Evolutionary conservation across 2,329 filamentous ascomycete genomes (phyloP), one percentile per base, ranked within the genome.

Genomic region (Aspergillus puulaauensis): DNA sequence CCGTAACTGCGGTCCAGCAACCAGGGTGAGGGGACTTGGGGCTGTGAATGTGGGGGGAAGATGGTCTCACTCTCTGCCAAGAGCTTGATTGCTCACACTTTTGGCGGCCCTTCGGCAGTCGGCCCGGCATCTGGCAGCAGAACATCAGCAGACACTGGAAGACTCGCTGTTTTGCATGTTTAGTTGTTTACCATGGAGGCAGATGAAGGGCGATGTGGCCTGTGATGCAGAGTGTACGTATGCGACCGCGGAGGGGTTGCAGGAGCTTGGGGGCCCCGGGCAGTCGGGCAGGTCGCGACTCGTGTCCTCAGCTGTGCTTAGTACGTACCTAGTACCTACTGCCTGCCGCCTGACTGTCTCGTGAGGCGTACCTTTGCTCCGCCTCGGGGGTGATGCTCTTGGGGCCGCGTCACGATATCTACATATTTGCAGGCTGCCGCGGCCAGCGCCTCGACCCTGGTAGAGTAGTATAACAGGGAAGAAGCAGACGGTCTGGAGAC

Each of bases 101-200:
- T 39, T 31, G 19, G 12, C 21, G 31, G 2, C 39, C 48, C 24
- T 46, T 47, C 62, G 62, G 62, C 61, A 63, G 55, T 61, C 61
- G 58, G 55, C 17, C 56, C 59, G 53, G 59, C 58, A 63, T 54
- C 56, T 33, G 15, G 27, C 45, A 17, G 44, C 19, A 46, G 14
- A 6, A 37, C 23, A 37, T 56, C 52, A 59, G 47, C 52, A 56
- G 57, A 56, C 52, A 43, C 7, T 24, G n/a, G 17, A 47, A 17
- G 17, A 14, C n/a, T 27, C 7, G 23, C 21, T 9, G 23, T 4
- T 3, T 21, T 31, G 9, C 27, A 31, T 31, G 27, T 31, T 31
- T 4, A 11, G 9, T 11, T 31, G 9, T 31, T 31, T 31, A 31
- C 27, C 8, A 31, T 3, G 27, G 27, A 31, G 27, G 8, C 27